phyloP scores from a whole-genome alignment of 164 flowering plant species.

The Litsea cubeba region DNA sequence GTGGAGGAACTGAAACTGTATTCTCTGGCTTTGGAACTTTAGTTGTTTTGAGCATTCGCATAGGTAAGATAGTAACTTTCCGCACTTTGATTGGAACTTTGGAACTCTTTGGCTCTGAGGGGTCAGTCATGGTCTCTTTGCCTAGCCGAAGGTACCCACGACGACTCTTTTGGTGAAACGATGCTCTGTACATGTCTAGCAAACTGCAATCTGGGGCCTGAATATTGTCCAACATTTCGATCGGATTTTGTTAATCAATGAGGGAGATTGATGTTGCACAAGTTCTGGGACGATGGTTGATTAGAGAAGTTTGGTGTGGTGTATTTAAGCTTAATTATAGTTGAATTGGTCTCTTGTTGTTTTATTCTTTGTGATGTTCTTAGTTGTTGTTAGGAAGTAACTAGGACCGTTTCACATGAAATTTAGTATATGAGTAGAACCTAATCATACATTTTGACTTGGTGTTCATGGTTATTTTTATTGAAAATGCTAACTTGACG shows the following conservation, averaged over 20 bases:
- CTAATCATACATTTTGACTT: no score
- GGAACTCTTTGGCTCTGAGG: background rate
- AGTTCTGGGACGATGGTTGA: background rate
- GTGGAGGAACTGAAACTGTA: background rate
- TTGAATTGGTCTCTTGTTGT: background rate
- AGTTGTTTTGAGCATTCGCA: background rate
- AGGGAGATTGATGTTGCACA: background rate
- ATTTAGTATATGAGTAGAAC: no score
- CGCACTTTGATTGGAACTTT: background rate
- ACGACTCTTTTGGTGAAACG: background rate
- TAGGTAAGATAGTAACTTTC: background rate
- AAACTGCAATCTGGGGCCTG: background rate
- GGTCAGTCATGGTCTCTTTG: background rate
- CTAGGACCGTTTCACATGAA: no score
- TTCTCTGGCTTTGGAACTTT: background rate
- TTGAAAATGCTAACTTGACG: no score
- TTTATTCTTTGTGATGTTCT: no score
- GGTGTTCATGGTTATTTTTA: no score
- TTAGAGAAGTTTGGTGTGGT: background rate
- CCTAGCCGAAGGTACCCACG: slow-evolving; percentile 3
- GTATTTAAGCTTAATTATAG: slow-evolving; percentile 1
- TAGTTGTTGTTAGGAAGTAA: no score
- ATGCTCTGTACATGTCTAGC: background rate
- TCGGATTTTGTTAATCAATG: background rate
- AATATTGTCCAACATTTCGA: background rate